Conservation (phyloP, 257 asterid genomes). For the Eustoma russellianum region DNA sequence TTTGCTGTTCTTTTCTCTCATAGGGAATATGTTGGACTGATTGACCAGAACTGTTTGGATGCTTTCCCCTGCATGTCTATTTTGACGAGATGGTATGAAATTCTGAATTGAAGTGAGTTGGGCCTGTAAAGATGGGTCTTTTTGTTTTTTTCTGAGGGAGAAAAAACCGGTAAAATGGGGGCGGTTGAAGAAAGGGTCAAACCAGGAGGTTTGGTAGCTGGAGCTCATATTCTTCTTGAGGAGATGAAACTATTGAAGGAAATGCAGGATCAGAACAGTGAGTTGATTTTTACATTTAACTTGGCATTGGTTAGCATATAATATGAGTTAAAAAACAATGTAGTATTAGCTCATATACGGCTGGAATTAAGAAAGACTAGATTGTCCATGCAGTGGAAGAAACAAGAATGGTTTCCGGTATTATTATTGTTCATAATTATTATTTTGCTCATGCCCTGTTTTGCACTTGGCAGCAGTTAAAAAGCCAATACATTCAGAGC, state of each 20-base stretch:
- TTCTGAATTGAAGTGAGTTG: slow-evolving; percentile 5
- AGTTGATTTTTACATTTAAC: slow-evolving; percentile 17
- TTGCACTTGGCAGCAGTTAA: slow-evolving; percentile 31
- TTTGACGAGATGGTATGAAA: not conserved
- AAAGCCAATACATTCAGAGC: slow-evolving; percentile 62
- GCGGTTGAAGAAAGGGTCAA: slow-evolving; percentile 49
- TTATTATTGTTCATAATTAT: slow-evolving; percentile 2
- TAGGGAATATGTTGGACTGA: slow-evolving; percentile 4
- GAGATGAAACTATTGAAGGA: slow-evolving; percentile 76
- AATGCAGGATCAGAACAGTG: slow-evolving; percentile 73
- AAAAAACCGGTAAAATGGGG: slow-evolving; percentile 30
- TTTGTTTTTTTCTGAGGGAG: slow-evolving; percentile 12
- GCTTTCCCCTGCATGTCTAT: slow-evolving; percentile 7
- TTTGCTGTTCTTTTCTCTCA: slow-evolving; percentile 3
- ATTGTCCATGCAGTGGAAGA: no score
- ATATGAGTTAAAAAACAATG: not conserved
- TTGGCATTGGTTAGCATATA: not conserved
- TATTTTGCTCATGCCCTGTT: slow-evolving; percentile 1
- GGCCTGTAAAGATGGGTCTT: slow-evolving; percentile 24
- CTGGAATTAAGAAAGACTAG: not conserved
- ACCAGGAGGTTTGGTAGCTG: slow-evolving; percentile 45
- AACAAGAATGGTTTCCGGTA: not conserved
- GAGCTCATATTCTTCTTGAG: slow-evolving; percentile 50
- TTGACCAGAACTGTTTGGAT: slow-evolving; percentile 12
- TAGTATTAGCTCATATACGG: not conserved